These are phyloP conservation scores for Thinopyrum elongatum DNA, from an alignment of 176 grass and related monocot species.

Conservation along the genomic window DNA sequence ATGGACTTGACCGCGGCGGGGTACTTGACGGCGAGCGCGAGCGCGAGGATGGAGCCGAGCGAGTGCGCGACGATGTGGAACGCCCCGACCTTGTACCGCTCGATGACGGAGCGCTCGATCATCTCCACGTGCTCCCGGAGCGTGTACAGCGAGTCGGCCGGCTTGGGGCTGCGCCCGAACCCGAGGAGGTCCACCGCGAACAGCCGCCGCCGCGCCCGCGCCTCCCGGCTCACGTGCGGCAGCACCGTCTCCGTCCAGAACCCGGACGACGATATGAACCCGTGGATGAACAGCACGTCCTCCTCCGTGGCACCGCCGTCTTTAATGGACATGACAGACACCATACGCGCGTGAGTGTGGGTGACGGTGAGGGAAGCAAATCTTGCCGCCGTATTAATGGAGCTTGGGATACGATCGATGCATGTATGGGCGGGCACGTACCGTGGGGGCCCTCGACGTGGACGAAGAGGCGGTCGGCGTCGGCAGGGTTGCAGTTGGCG, in stretches of 20 bases:
- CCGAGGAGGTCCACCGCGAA: slow-evolving; percentile 77
- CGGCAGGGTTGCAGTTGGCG: slow-evolving; percentile 72
- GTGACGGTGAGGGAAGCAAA: neutral
- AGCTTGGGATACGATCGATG: neutral
- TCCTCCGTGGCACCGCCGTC: slow-evolving; percentile 39
- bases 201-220: slow-evolving; percentile 39
- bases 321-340: neutral
- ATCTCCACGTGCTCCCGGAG: slow-evolving; percentile 67
- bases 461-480: slow-evolving; percentile 74
- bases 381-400: neutral
- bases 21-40: slow-evolving; percentile 67
- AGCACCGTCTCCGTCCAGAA: slow-evolving; percentile 86
- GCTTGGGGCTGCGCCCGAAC: slow-evolving; percentile 76
- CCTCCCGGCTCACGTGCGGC: slow-evolving; percentile 46
- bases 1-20: slow-evolving; percentile 54
- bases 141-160: slow-evolving; percentile 70
- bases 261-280: slow-evolving; percentile 72
- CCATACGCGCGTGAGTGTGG: neutral
- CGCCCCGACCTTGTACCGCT: slow-evolving; percentile 42
- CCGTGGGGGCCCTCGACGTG: slow-evolving; percentile 65
- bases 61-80: slow-evolving; percentile 83
- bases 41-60: slow-evolving; percentile 63
- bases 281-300: slow-evolving; percentile 81
- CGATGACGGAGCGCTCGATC: slow-evolving; percentile 68
- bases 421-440: neutral